Evolutionary conservation across 2,329 filamentous ascomycete species (phyloP).

Genomic region (Endocalyx cinctus): DNA sequence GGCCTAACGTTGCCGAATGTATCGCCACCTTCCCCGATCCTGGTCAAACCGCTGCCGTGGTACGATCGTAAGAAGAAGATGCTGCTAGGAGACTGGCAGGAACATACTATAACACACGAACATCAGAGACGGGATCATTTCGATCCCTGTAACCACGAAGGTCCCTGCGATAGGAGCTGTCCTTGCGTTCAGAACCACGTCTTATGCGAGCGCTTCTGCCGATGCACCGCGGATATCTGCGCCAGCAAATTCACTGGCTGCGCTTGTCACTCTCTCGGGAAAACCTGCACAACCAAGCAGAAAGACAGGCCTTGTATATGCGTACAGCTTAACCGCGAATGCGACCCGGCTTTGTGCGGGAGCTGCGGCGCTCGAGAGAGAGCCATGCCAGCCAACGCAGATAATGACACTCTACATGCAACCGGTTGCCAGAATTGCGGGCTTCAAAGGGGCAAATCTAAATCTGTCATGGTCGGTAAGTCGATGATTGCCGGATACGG

Average conservation of each 20-base stretch:
- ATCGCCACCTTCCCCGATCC: slow-evolving; percentile 22
- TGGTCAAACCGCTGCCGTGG: slow-evolving; percentile 45
- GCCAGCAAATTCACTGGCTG: slow-evolving; percentile 63
- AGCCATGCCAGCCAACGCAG: slow-evolving; percentile 63
- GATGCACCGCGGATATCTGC: slow-evolving; percentile 55
- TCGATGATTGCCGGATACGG: slow-evolving; percentile 73
- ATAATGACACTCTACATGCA: slow-evolving; percentile 51
- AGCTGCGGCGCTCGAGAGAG: slow-evolving; percentile 65
- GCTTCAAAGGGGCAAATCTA: slow-evolving; percentile 63
- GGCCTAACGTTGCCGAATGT: slow-evolving; percentile 28
- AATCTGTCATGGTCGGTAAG: slow-evolving; percentile 63
- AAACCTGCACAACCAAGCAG: slow-evolving; percentile 52
- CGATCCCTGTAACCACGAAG: slow-evolving; percentile 65
- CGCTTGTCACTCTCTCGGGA: slow-evolving; percentile 57
- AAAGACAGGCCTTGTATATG: slow-evolving; percentile 65
- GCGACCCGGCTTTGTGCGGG: slow-evolving; percentile 70
- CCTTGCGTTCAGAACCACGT: slow-evolving; percentile 57
- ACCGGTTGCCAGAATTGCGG: slow-evolving; percentile 67
- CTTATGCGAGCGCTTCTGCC: slow-evolving; percentile 70
- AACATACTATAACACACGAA: slow-evolving; percentile 49
- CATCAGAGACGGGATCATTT: slow-evolving; percentile 53
- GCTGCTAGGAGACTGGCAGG: slow-evolving; percentile 50
- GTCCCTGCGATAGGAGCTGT: slow-evolving; percentile 60
- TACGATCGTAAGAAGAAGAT: slow-evolving; percentile 54
- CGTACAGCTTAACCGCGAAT: slow-evolving; percentile 68